Percentiles rank a stretch among this genome's conserved stretches.
phyloP scores from a whole-genome alignment of 495 filamentous ascomycete species.

The Penicillium odoratum region DNA sequence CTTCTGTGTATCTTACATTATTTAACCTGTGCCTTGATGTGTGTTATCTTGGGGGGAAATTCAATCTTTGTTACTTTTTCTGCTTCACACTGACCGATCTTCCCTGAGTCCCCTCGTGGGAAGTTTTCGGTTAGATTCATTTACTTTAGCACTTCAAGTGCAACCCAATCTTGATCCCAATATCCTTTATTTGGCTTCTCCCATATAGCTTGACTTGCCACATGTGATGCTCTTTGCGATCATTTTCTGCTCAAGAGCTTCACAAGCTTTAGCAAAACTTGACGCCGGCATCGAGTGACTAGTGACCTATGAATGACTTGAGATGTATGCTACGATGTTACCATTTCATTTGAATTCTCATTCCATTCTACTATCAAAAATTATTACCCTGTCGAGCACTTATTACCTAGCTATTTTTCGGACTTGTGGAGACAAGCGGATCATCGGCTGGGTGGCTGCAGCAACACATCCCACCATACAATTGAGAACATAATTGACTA shows the following conservation, averaged over 20 bases:
- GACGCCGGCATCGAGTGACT: background rate
- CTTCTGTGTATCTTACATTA: conserved; percentile 48
- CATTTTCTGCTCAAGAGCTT: background rate
- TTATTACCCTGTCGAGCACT: too few relatives aligned
- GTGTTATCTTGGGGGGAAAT: conserved; percentile 27
- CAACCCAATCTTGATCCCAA: conserved; percentile 10
- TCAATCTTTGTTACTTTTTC: conserved; percentile 34
- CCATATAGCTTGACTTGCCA: background rate
- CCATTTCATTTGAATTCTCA: background rate
- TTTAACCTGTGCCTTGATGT: conserved; percentile 34
- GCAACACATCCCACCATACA: background rate
- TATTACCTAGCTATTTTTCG: too few relatives aligned
- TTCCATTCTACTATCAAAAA: too few relatives aligned
- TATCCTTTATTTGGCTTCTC: background rate
- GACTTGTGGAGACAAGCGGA: too few relatives aligned
- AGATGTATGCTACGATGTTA: background rate
- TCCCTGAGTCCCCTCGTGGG: conserved; percentile 5
- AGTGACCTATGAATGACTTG: background rate
- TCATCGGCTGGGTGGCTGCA: background rate
- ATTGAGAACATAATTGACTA: background rate
- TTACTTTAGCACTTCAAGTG: conserved; percentile 18
- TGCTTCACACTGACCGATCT: conserved; percentile 14
- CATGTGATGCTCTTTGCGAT: background rate
- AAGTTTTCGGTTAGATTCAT: conserved; percentile 10
- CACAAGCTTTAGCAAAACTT: background rate